These are phyloP conservation scores for Gaillardinia entomophila DNA, from an alignment of 805 yeast species.

Conservation along the genomic window DNA sequence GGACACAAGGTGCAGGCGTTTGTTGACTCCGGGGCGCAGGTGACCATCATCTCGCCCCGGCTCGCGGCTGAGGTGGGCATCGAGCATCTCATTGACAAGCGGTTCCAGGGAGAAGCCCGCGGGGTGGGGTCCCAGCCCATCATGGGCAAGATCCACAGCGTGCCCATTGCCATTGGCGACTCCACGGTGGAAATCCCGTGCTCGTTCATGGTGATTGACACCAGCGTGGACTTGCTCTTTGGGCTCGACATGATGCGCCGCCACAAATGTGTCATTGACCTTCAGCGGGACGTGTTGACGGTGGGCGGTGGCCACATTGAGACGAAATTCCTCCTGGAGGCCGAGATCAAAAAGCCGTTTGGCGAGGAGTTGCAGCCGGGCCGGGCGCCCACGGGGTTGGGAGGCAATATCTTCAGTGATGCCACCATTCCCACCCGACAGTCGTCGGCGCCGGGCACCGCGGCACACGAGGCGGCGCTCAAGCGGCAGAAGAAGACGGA, in stretches of 20 bases:
- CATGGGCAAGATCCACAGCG: slow-evolving; percentile 82
- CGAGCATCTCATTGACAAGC: slow-evolving; percentile 65
- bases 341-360: slow-evolving; percentile 52
- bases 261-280: slow-evolving; percentile 77
- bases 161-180: slow-evolving; percentile 73
- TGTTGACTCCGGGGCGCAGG: slow-evolving; percentile 95
- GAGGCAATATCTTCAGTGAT: slow-evolving; percentile 3
- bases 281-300: slow-evolving; percentile 55
- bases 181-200: slow-evolving; percentile 35
- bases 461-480: slow-evolving; percentile 5
- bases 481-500: slow-evolving; percentile 5
- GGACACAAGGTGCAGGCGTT: slow-evolving; percentile 82
- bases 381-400: not conserved
- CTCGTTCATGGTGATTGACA: slow-evolving; percentile 48
- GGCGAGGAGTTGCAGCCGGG: slow-evolving; percentile 8
- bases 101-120: slow-evolving; percentile 76
- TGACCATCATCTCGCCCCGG: slow-evolving; percentile 73
- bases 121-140: slow-evolving; percentile 87
- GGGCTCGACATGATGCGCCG: slow-evolving; percentile 91
- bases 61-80: slow-evolving; percentile 72
- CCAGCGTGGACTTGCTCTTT: slow-evolving; percentile 65
- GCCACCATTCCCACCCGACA: slow-evolving; percentile 1
- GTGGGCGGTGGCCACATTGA: slow-evolving; percentile 61
- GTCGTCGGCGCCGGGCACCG: not conserved
- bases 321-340: slow-evolving; percentile 66